Evolutionary conservation across 2,329 filamentous ascomycete genomes (phyloP).

Genomic region (Lasiodiplodia citricola): DNA sequence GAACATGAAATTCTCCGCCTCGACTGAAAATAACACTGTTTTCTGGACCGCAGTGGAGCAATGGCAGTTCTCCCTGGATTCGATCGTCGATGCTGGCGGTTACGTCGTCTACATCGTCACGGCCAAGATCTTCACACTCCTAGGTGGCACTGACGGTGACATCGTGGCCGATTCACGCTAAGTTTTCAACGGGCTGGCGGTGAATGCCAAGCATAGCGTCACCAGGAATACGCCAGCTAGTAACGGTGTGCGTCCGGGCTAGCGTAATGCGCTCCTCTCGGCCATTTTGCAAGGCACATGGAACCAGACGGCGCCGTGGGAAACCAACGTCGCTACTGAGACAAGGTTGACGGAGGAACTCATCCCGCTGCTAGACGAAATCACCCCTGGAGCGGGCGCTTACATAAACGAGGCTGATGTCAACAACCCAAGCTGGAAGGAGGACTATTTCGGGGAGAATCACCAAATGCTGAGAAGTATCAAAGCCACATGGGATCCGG

Average conservation of each 20-base stretch:
- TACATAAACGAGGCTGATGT: constrained; percentile 40
- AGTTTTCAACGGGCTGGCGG: constrained; percentile 8
- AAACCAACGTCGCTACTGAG: not conserved
- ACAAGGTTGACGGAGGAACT: no score
- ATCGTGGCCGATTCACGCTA: constrained; percentile 26
- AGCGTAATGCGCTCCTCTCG: constrained; percentile 28
- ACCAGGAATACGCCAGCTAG: not conserved
- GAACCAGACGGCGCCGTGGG: not conserved
- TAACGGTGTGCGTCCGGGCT: constrained; percentile 26
- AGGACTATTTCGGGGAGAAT: constrained; percentile 35
- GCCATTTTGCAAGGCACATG: not conserved
- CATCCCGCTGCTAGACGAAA: no score
- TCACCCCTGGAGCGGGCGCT: constrained; percentile 5
- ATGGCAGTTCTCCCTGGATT: not conserved
- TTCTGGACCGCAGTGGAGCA: not conserved
- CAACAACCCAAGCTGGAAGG: constrained; percentile 34
- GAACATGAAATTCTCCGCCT: constrained; percentile 30
- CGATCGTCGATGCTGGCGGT: not conserved
- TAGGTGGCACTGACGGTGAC: not conserved
- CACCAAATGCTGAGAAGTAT: constrained; percentile 30
- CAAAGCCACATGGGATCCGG: constrained; percentile 35
- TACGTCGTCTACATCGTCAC: not conserved
- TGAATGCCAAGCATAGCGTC: constrained; percentile 32
- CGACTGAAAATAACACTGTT: not conserved
- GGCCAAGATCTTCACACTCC: not conserved